Evolutionary conservation across 2,329 filamentous ascomycete genomes (phyloP), one percentile per base, ranked within the genome.

Genomic region (Sporothrix inflata): DNA sequence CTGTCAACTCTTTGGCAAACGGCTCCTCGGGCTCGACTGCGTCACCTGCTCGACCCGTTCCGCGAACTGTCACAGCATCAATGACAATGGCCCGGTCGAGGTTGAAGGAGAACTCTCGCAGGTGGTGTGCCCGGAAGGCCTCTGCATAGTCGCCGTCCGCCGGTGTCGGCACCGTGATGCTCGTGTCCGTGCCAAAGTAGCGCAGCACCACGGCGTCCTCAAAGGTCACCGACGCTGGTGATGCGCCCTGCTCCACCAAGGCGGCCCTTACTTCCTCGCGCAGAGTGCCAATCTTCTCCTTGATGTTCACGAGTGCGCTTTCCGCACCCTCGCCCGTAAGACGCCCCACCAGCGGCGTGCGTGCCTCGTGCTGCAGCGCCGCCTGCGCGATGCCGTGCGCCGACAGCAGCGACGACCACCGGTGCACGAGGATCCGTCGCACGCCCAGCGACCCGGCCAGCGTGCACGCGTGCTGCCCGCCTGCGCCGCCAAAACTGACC

Each of bases 51-150:
- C 27, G 21, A 2, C 53, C 97, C 8, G 94, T 93, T 71, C 53
- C 53, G 30, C 94, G 87, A 2, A 94, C 92, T 51, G 94, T 90
- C 3, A 97, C 92, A 79, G 97, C 94, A 74, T 97, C 94, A 7
- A 97, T 87, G 60, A 97, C 94, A 70, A 97, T 92, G 75, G 97
- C 92, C 70, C 94, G 86, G 72, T 96, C 92, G 2, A 97, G 84
- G 0, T 92, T 96, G 78, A 98, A 98, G 0, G 94, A 94, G 78
- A 97, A 98, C 78, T 98, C 94, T 78, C 95, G 94, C 69, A 93
- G 90, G 78, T 98, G 94, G 76, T 97, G 93, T 77, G 90, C 89
- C 30, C 96, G 84, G 77, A 98, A 98, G 0, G 92, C 94, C 75
- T 90, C 91, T 91, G 92, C 96, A 11, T 92, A 88, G 30, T 92